Evolutionary conservation across 2,329 filamentous ascomycete species (phyloP).

Genomic region (Cercospora beticola): DNA sequence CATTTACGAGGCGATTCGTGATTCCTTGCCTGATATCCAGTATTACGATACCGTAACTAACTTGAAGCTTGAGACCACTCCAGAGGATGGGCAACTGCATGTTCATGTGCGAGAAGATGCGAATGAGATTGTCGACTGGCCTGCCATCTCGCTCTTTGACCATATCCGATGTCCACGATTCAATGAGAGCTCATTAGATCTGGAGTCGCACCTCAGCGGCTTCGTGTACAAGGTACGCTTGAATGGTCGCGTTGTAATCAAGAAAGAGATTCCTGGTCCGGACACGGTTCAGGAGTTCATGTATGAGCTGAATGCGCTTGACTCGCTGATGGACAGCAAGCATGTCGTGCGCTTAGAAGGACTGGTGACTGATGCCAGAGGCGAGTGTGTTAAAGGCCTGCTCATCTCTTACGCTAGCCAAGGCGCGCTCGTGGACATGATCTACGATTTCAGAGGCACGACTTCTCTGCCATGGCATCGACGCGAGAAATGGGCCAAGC

Average conservation of each 20-base stretch:
- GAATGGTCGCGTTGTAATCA: constrained; percentile 71
- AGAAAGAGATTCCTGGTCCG: constrained; percentile 96
- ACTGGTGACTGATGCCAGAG: constrained; percentile 77
- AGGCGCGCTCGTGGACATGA: constrained; percentile 84
- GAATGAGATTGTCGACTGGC: constrained; percentile 90
- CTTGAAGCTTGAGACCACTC: constrained; percentile 83
- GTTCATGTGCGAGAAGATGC: constrained; percentile 98
- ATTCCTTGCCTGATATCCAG: constrained; percentile 87
- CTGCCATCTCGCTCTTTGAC: constrained; percentile 67
- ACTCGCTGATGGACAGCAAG: constrained; percentile 67
- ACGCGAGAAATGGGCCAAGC: constrained; percentile 82
- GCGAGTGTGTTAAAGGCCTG: constrained; percentile 76
- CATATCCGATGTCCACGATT: constrained; percentile 64
- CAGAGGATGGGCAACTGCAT: constrained; percentile 80
- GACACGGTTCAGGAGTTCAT: constrained; percentile 95
- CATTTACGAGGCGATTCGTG: constrained; percentile 92
- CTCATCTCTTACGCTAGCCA: constrained; percentile 84
- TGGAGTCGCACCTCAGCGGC: constrained; percentile 90
- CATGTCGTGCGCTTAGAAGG: constrained; percentile 86
- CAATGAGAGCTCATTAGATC: constrained; percentile 72
- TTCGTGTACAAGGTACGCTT: constrained; percentile 93
- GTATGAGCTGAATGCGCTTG: constrained; percentile 95
- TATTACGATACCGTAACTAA: constrained; percentile 97
- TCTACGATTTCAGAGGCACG: constrained; percentile 71
- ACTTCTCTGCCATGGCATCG: constrained; percentile 63